Percentiles rank a stretch among this genome's conserved stretches.
Evolutionary conservation across 805 yeast species (phyloP).

Genomic region (Blastobotrys americana): DNA sequence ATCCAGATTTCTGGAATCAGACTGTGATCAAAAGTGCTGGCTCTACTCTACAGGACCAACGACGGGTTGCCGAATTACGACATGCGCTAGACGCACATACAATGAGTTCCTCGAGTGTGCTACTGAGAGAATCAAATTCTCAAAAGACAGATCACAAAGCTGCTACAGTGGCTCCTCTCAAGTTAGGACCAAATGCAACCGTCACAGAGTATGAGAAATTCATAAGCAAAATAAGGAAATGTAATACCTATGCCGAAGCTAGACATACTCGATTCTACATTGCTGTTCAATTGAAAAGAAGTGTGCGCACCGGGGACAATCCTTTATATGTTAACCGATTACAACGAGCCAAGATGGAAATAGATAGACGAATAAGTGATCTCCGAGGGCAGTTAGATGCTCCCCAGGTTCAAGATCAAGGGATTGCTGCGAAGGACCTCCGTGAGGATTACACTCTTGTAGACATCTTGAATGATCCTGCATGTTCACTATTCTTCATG

Average conservation of each 20-base stretch:
- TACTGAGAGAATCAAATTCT: neutral
- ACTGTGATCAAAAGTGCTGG: conserved; percentile 53
- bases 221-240: conserved; percentile 30
- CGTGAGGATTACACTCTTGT: conserved; percentile 30
- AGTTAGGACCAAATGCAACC: conserved; percentile 36
- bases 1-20: conserved; percentile 73
- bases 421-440: conserved; percentile 15
- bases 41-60: conserved; percentile 59
- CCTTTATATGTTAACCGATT: conserved; percentile 29
- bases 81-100: conserved; percentile 61
- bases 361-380: conserved; percentile 28
- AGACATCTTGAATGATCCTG: conserved; percentile 43
- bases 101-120: conserved; percentile 4
- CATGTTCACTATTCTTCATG: conserved; percentile 43
- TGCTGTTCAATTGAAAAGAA: conserved; percentile 41
- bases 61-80: conserved; percentile 65
- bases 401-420: no score
- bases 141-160: neutral
- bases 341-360: conserved; percentile 25
- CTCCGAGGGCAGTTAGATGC: conserved; percentile 19
- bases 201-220: conserved; percentile 37
- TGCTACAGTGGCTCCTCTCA: conserved; percentile 13
- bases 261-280: conserved; percentile 43
- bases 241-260: conserved; percentile 37
- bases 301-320: conserved; percentile 30